Evolutionary conservation across 768 basidiomycete species (phyloP).

Genomic region (Mycena capillaripes): DNA sequence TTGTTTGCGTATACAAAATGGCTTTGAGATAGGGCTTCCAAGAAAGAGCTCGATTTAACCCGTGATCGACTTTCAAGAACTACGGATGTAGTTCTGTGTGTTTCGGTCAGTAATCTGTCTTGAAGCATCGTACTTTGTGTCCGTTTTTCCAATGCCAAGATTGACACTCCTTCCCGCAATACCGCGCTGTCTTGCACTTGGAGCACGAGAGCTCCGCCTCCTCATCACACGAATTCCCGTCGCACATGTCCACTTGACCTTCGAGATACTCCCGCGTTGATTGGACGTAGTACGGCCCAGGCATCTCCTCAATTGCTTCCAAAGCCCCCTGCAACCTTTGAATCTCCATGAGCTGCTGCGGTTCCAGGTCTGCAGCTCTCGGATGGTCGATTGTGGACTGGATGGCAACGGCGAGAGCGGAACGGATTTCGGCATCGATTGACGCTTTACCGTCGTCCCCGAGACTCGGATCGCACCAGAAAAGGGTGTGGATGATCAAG

Average conservation of each 20-base stretch:
- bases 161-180: conserved; percentile 32
- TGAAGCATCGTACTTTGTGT: conserved; percentile 33
- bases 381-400: background rate
- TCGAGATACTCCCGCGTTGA: conserved; percentile 17
- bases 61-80: background rate
- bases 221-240: conserved; percentile 22
- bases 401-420: conserved; percentile 18
- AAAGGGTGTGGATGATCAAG: conserved; percentile 35
- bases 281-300: background rate
- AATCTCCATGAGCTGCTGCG: conserved; percentile 17
- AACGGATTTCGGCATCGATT: conserved; percentile 32
- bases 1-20: too few species aligned
- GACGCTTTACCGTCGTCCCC: conserved; percentile 41
- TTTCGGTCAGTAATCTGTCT: conserved; percentile 19
- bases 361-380: background rate
- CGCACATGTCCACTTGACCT: conserved; percentile 8
- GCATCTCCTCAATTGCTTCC: conserved; percentile 9
- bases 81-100: background rate
- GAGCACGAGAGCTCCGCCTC: conserved; percentile 26
- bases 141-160: conserved; percentile 36
- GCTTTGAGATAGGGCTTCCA: too few species aligned
- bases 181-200: conserved; percentile 28
- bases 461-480: conserved; percentile 38
- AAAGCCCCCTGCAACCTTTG: conserved; percentile 21
- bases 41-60: too few species aligned